A percentile compares a stretch with the other conserved stretches of the same genome.
phyloP scores from a whole-genome alignment of 257 asterid species.

The Solanum chiquidenum region DNA sequence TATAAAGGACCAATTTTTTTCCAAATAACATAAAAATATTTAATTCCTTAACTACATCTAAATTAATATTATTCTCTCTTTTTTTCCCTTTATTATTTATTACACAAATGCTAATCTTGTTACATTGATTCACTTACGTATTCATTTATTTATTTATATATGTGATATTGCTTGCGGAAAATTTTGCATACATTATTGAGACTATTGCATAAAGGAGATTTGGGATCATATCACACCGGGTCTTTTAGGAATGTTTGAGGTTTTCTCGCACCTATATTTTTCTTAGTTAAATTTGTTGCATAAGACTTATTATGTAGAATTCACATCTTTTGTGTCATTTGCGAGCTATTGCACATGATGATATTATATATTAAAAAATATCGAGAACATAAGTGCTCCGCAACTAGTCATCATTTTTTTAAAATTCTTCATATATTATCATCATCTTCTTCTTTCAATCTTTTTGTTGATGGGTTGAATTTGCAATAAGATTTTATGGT shows the following conservation, averaged over 20 bases:
- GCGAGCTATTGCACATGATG: rapidly evolving
- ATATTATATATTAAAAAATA: no score
- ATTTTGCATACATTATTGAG: not conserved
- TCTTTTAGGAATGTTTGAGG: not conserved
- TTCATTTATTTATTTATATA: no score
- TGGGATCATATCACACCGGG: rapidly evolving
- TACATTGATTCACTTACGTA: not conserved
- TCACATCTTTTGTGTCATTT: not conserved
- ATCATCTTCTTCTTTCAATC: not conserved
- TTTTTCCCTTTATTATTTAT: not conserved
- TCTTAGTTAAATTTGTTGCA: rapidly evolving
- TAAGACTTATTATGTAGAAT: not conserved
- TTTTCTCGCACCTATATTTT: not conserved
- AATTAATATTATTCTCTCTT: not conserved
- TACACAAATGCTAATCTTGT: not conserved
- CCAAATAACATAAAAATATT: not conserved
- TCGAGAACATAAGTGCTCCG: not conserved
- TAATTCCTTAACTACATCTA: not conserved
- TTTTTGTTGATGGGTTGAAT: not conserved
- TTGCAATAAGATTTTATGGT: not conserved
- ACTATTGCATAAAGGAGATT: no score
- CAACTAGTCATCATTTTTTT: not conserved
- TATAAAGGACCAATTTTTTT: not conserved
- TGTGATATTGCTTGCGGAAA: not conserved
- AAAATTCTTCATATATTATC: not conserved